These are phyloP conservation scores for Neolentinus lepideus DNA, from an alignment of 1,284 basidiomycete species.

Conservation along the genomic window DNA sequence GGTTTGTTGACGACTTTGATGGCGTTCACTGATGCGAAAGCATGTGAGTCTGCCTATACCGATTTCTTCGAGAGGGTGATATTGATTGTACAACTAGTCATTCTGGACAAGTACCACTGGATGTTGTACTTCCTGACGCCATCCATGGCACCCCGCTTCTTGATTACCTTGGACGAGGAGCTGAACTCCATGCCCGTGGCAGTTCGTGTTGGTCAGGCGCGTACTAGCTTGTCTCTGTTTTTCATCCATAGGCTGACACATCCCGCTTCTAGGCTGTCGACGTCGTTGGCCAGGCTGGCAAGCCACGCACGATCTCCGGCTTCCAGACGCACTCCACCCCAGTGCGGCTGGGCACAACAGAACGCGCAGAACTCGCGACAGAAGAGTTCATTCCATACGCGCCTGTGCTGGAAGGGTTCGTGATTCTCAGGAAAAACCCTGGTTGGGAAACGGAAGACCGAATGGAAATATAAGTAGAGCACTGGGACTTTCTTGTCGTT, in stretches of 20 bases:
- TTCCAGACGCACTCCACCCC: conserved; percentile 98
- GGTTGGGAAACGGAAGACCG: conserved; percentile 79
- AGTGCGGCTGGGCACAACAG: conserved; percentile 88
- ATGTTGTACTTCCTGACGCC: conserved; percentile 95
- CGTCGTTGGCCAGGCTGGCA: conserved; percentile 87
- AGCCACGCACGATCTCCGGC: conserved; percentile 86
- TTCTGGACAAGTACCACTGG: conserved; percentile 96
- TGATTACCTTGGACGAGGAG: conserved; percentile 94
- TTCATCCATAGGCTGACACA: conserved; percentile 6
- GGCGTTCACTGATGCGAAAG: conserved; percentile 91
- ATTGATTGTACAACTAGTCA: conserved; percentile 40
- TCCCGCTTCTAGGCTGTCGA: conserved; percentile 61
- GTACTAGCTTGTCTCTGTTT: conserved; percentile 10
- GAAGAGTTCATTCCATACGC: conserved; percentile 94
- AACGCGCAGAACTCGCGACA: conserved; percentile 92
- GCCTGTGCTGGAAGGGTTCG: conserved; percentile 85
- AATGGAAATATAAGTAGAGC: conserved; percentile 57
- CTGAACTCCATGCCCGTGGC: conserved; percentile 82
- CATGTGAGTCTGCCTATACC: conserved; percentile 54
- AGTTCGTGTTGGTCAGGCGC: conserved; percentile 89
- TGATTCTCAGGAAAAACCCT: conserved; percentile 83
- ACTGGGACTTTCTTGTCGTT: conserved; percentile 7
- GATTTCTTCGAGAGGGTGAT: neutral
- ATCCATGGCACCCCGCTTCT: conserved; percentile 97
- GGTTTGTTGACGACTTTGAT: conserved; percentile 85